phyloP scores from a whole-genome alignment of 2,329 filamentous ascomycete species.

The Didymella arachidicola region DNA sequence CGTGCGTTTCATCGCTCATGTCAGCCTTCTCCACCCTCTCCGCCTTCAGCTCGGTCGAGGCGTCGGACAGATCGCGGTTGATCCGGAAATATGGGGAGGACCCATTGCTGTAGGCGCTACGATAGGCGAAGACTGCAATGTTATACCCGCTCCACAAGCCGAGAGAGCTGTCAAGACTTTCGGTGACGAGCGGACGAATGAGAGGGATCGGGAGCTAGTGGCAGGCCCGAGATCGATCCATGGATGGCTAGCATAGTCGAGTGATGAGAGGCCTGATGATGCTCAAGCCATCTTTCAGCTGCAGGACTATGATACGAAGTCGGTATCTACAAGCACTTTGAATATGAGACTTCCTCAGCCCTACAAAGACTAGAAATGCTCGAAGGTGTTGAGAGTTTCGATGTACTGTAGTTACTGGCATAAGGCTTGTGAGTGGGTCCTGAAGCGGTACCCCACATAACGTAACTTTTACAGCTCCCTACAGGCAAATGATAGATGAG shows the following conservation, averaged over 20 bases:
- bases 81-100: not conserved
- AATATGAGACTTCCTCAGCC: no score
- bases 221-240: not conserved
- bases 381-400: no score
- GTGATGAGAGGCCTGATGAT: not conserved
- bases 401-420: no score
- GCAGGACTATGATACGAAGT: no score
- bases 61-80: not conserved
- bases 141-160: not conserved
- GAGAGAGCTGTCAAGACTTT: not conserved
- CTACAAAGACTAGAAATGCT: no score
- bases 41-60: not conserved
- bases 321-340: no score
- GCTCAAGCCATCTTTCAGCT: not conserved
- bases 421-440: no score
- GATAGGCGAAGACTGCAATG: not conserved
- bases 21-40: not conserved
- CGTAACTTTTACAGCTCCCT: no score
- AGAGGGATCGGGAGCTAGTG: not conserved
- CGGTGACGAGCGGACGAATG: not conserved
- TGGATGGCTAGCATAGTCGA: not conserved
- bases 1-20: not conserved
- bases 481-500: no score
- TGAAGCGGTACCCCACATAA: no score
- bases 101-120: not conserved